Base-by-base conservation (phyloP, 2,329 filamentous ascomycete genomes). In the Paracamarosporium sp. region DNA sequence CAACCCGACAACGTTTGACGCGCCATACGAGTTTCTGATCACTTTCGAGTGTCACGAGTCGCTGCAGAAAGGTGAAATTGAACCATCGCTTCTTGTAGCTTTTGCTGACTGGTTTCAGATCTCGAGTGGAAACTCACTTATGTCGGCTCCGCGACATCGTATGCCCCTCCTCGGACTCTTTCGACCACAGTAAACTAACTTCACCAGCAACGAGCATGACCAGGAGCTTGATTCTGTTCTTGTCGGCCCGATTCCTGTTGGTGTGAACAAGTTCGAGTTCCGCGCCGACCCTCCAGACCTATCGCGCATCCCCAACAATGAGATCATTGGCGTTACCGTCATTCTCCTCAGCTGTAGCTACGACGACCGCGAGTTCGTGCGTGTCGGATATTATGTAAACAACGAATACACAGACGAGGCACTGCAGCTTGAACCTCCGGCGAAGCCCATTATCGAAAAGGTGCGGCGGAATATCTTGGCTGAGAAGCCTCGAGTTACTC, bases 51-150 rank as follows among this genome's bases (percentile, higher is more conserved):
- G 95, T 73, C 87, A 98, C 24, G 95, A 99, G 82, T 87, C 90
- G 67, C 86, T 99, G 36, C 91, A 96, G 76, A 97, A 97, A 81
- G 93, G 93, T 93, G 78, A 51, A 62, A 50, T 2, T 8, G 9
- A 17, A 5, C 22, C n/a, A 13, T 38, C 9, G 13, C 24, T 2
- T 11, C 1, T 13, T 36, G 11, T 22, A 27, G 9, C 20, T 33
- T 40, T 24, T 11, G 55, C 65, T 70, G 64, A 75, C 20, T 17
- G n/a, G 43, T 50, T 43, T 31, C 71, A 96, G 95, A 99, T 81
- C 88, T 99, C 61, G 95, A 99, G 81, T 99, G 95, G 95, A 99
- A 99, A 81, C 85, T 99, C 71, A 99, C 93, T 77, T 99, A 99
- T 71, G 95, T 99, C 75, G 96, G 95, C 73, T 99, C 95, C 68